These are phyloP conservation scores for Auricularia auricula-judae DNA, from an alignment of 768 basidiomycete genomes.

Conservation along the genomic window DNA sequence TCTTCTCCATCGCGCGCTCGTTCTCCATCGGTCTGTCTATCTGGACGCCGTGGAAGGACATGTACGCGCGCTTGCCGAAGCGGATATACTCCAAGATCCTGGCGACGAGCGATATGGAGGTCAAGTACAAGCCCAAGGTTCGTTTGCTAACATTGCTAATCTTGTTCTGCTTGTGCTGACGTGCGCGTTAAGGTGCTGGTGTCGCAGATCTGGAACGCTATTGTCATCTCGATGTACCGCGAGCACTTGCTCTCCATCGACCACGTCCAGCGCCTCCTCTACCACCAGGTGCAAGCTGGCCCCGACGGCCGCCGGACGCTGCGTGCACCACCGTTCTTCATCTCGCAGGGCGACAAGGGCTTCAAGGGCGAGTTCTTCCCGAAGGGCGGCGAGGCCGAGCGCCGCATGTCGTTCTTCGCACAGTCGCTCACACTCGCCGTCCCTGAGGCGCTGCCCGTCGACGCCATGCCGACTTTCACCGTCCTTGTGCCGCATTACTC, in stretches of 20 bases:
- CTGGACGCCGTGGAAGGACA: conserved; percentile 99
- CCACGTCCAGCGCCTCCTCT: conserved; percentile 94
- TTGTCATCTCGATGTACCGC: conserved; percentile 99
- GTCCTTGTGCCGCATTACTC: conserved; percentile 97
- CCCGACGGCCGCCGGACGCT: conserved; percentile 82
- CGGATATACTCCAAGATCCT: conserved; percentile 93
- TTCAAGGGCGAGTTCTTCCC: conserved; percentile 90
- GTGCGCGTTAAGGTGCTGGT: conserved; percentile 63
- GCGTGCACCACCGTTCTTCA: conserved; percentile 95
- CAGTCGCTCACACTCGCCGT: conserved; percentile 94
- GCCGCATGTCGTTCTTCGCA: conserved; percentile 97
- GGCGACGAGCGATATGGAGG: conserved; percentile 90
- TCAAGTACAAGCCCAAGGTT: conserved; percentile 99
- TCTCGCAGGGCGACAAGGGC: conserved; percentile 83
- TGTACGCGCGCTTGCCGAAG: conserved; percentile 91
- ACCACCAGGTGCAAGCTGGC: conserved; percentile 87
- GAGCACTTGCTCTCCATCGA: conserved; percentile 98
- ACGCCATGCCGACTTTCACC: conserved; percentile 99
- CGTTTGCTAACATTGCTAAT: conserved; percentile 9
- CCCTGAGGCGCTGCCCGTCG: conserved; percentile 87
- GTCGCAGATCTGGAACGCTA: conserved; percentile 98
- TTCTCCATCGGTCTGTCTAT: conserved; percentile 90
- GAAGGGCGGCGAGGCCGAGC: conserved; percentile 85
- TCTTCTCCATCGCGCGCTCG: conserved; percentile 77
- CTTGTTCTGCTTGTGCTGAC: background rate